phyloP scores from a whole-genome alignment of 805 yeast genomes.

The Lipomyces sp. region DNA sequence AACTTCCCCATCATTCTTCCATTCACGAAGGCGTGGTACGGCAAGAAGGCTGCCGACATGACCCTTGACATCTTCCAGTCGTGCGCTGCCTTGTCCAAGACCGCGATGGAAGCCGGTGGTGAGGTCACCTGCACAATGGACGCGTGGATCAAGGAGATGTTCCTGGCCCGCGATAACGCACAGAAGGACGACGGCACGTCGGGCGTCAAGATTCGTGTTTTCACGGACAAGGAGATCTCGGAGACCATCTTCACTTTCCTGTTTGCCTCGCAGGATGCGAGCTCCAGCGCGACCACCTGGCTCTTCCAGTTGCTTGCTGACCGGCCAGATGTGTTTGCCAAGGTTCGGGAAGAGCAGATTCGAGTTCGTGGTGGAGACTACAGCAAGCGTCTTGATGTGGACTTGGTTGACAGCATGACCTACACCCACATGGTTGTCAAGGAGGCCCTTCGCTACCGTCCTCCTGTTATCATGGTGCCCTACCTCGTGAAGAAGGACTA shows the following conservation, averaged over 20 bases:
- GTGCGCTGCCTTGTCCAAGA: slow-evolving; percentile 87
- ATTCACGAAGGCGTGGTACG: slow-evolving; percentile 97
- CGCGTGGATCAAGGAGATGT: slow-evolving; percentile 88
- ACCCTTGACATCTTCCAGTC: slow-evolving; percentile 87
- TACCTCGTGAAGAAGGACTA: slow-evolving; percentile 84
- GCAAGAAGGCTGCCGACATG: slow-evolving; percentile 86
- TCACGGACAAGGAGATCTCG: slow-evolving; percentile 85
- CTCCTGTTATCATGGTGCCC: slow-evolving; percentile 98
- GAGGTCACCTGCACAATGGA: slow-evolving; percentile 88
- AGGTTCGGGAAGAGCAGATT: slow-evolving; percentile 90
- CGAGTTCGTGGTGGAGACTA: slow-evolving; percentile 77
- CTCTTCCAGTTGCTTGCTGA: slow-evolving; percentile 94
- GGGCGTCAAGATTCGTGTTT: slow-evolving; percentile 66
- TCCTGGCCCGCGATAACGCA: slow-evolving; percentile 55
- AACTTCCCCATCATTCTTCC: slow-evolving; percentile 97
- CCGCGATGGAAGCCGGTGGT: slow-evolving; percentile 72
- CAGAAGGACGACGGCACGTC: slow-evolving; percentile 45
- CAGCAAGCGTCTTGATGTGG: slow-evolving; percentile 55
- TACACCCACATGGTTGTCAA: slow-evolving; percentile 88
- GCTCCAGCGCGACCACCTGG: slow-evolving; percentile 97
- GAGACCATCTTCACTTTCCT: slow-evolving; percentile 95
- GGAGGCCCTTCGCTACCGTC: slow-evolving; percentile 90
- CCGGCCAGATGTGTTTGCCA: slow-evolving; percentile 82
- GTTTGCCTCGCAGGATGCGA: slow-evolving; percentile 97
- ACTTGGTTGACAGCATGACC: slow-evolving; percentile 77